These are phyloP conservation scores for Colletotrichum somersetense DNA, from an alignment of 2,329 filamentous ascomycete species.

Conservation along the genomic window DNA sequence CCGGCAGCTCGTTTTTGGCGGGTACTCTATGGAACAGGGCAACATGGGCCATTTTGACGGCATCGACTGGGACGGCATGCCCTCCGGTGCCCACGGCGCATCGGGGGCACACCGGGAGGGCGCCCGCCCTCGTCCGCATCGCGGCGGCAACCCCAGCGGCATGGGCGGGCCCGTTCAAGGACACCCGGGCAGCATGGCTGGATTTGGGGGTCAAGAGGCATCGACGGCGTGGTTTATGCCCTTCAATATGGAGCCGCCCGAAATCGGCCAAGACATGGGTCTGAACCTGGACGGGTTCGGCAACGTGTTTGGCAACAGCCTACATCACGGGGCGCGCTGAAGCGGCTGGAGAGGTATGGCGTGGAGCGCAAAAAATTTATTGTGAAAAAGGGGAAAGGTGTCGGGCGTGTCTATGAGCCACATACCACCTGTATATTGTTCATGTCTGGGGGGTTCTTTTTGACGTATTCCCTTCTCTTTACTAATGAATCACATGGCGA, in stretches of 20 bases:
- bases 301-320: slow-evolving; percentile 58
- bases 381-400: neutral
- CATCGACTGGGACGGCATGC: slow-evolving; percentile 59
- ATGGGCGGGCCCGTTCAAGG: slow-evolving; percentile 48
- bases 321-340: slow-evolving; percentile 45
- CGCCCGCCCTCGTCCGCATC: slow-evolving; percentile 32
- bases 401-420: slow-evolving; percentile 15
- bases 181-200: slow-evolving; percentile 39
- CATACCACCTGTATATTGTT: slow-evolving; percentile 21
- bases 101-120: slow-evolving; percentile 44
- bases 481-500: slow-evolving; percentile 23
- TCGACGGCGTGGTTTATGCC: slow-evolving; percentile 90
- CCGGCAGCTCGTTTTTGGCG: slow-evolving; percentile 80
- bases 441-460: slow-evolving; percentile 3
- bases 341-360: neutral
- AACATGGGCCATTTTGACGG: slow-evolving; percentile 57
- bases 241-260: slow-evolving; percentile 88
- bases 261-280: slow-evolving; percentile 63
- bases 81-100: slow-evolving; percentile 49
- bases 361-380: neutral
- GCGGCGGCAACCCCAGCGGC: slow-evolving; percentile 49
- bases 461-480: neutral
- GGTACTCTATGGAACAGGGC: slow-evolving; percentile 69
- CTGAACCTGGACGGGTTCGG: slow-evolving; percentile 63
- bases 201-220: slow-evolving; percentile 56